Percentiles rank a stretch among this genome's conserved stretches.
Evolutionary conservation across 257 asterid genomes (phyloP).

Genomic region (Jacaranda copaia): DNA sequence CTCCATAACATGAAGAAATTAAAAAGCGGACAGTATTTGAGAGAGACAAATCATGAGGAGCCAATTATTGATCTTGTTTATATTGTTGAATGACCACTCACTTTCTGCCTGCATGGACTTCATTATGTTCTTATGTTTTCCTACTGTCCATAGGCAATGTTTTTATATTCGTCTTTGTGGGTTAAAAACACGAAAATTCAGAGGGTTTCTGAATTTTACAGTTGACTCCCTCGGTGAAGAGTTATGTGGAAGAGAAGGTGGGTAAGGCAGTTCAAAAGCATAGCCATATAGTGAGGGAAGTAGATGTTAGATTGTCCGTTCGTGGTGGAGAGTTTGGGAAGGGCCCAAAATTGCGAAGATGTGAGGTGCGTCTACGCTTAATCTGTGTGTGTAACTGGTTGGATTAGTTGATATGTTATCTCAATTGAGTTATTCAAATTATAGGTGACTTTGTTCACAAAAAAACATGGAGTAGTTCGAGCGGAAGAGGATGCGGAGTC

Average conservation of each 20-base stretch:
- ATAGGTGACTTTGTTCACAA: conserved; percentile 90
- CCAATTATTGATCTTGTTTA: background rate
- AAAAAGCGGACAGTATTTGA: background rate
- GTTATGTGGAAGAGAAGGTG: conserved; percentile 84
- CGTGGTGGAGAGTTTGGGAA: conserved; percentile 96
- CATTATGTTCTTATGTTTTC: background rate
- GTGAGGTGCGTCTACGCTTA: conserved; percentile 62
- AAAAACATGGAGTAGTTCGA: conserved; percentile 89
- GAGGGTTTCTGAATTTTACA: conserved; percentile 39
- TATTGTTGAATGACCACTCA: too few relatives aligned
- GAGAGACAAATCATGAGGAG: background rate
- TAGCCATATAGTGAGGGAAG: conserved; percentile 90
- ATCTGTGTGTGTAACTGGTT: too few relatives aligned
- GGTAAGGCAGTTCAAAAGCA: conserved; percentile 92
- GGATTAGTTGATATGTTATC: conserved; percentile 6
- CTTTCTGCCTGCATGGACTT: too few relatives aligned
- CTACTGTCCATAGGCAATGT: background rate
- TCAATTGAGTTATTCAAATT: conserved; percentile 18
- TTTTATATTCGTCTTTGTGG: background rate
- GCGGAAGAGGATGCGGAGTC: conserved; percentile 92
- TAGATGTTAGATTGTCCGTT: conserved; percentile 81
- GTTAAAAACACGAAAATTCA: background rate
- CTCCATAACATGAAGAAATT: background rate
- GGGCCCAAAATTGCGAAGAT: conserved; percentile 87
- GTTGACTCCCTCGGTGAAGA: conserved; percentile 79